Evolutionary conservation across 306 rosid genomes (phyloP).

Genomic region (Lupinus albus): DNA sequence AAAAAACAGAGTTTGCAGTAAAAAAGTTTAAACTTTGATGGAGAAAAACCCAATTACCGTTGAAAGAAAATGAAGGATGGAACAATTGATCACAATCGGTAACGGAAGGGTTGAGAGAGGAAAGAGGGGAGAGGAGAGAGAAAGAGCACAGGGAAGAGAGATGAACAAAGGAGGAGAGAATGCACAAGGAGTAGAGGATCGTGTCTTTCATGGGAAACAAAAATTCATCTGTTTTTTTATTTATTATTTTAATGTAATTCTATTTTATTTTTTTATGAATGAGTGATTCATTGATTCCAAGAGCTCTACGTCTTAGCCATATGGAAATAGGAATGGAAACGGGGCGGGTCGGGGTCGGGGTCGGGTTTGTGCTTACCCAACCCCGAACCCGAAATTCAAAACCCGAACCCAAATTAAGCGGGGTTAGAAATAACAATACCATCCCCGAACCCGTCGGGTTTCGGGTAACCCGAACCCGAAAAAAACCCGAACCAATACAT

Average conservation of each 20-base stretch:
- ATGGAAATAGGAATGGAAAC: no score
- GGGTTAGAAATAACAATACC: no score
- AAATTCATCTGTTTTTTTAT: conserved; percentile 13
- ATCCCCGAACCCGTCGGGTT: no score
- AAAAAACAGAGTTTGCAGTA: conserved; percentile 29
- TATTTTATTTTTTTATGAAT: neutral
- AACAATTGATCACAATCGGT: conserved; percentile 44
- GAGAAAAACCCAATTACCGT: conserved; percentile 30
- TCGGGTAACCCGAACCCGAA: no score
- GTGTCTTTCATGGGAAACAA: conserved; percentile 49
- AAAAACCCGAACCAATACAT: no score
- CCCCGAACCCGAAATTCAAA: no score
- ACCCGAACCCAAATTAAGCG: no score
- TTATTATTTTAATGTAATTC: neutral
- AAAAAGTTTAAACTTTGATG: neutral
- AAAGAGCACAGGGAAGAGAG: conserved; percentile 21
- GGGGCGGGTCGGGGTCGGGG: no score
- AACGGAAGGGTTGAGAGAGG: conserved; percentile 43
- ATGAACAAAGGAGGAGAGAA: conserved; percentile 43
- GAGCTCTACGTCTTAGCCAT: no score
- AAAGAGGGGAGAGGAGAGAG: conserved; percentile 41
- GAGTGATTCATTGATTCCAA: no score
- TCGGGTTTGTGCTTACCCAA: no score
- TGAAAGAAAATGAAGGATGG: conserved; percentile 33
- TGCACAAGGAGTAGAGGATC: conserved; percentile 49